These are phyloP conservation scores for Scedosporium dehoogii DNA, from an alignment of 2,329 filamentous ascomycete genomes.

Conservation along the genomic window DNA sequence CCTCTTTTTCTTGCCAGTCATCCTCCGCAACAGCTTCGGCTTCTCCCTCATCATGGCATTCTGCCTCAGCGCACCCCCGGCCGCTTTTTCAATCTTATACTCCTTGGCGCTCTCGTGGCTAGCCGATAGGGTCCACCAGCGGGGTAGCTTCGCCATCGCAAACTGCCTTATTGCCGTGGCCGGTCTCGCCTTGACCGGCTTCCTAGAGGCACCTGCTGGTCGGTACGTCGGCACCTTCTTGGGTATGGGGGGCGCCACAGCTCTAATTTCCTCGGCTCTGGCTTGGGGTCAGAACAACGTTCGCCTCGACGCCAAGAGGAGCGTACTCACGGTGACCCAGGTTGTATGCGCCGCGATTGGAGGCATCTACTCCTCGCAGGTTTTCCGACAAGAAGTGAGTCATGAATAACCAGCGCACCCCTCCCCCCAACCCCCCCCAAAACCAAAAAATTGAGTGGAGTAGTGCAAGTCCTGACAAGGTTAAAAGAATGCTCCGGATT, in stretches of 20 bases:
- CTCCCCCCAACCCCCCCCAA: too few species aligned
- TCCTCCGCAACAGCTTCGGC: conserved; percentile 9
- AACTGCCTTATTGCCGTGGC: conserved; percentile 13
- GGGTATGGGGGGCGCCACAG: conserved; percentile 19
- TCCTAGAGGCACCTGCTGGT: conserved; percentile 11
- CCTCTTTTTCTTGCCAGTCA: neutral
- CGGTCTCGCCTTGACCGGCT: conserved; percentile 15
- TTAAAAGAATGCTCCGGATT: neutral
- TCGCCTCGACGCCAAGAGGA: conserved; percentile 17
- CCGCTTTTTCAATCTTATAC: conserved; percentile 1
- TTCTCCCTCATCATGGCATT: conserved; percentile 11
- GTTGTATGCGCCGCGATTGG: conserved; percentile 21
- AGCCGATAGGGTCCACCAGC: conserved; percentile 16
- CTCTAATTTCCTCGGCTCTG: conserved; percentile 19
- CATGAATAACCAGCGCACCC: conserved; percentile 6
- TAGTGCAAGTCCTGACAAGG: conserved; percentile 12
- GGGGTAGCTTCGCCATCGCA: conserved; percentile 13
- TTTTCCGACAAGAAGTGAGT: conserved; percentile 21
- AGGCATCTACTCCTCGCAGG: conserved; percentile 19
- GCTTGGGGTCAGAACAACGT: conserved; percentile 20
- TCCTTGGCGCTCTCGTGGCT: conserved; percentile 20
- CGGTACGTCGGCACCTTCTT: conserved; percentile 20
- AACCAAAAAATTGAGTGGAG: conserved; percentile 12
- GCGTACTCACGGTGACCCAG: conserved; percentile 19
- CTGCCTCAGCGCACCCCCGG: conserved; percentile 2